Percentiles rank a stretch among this genome's conserved stretches.
Conservation (phyloP, 2,329 filamentous ascomycete genomes). For the Penicillium griseofulvum region DNA sequence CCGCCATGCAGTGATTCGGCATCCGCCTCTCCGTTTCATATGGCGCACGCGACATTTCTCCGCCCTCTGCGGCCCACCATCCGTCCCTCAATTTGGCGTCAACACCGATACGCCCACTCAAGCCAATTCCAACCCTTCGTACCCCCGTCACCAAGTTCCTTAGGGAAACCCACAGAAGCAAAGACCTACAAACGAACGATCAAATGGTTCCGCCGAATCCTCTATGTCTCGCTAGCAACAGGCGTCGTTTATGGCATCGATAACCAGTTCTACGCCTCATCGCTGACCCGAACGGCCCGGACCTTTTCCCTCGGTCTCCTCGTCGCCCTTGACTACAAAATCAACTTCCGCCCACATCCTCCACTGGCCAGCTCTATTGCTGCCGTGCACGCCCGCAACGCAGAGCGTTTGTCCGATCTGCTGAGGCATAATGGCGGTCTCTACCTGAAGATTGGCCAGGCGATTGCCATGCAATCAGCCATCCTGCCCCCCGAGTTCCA, state of each 20-base stretch:
- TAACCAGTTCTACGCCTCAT: conserved; percentile 71
- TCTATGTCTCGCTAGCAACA: conserved; percentile 59
- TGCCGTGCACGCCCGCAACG: conserved; percentile 79
- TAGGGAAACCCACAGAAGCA: conserved; percentile 69
- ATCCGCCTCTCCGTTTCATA: conserved; percentile 1
- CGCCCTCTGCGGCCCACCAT: conserved; percentile 18
- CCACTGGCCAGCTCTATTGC: conserved; percentile 69
- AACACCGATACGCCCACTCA: conserved; percentile 32
- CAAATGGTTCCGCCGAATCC: conserved; percentile 73
- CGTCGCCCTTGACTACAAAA: conserved; percentile 89
- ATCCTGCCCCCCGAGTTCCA: conserved; percentile 92
- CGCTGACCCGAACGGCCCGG: conserved; percentile 71
- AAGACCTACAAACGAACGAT: conserved; percentile 68
- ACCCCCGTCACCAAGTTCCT: conserved; percentile 73
- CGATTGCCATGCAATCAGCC: conserved; percentile 96
- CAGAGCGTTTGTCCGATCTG: conserved; percentile 76
- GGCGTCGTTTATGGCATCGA: conserved; percentile 69
- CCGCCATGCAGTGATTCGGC: conserved; percentile 15
- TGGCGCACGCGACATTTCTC: conserved; percentile 22
- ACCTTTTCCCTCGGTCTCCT: conserved; percentile 78
- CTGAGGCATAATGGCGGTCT: conserved; percentile 84
- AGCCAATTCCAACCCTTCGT: conserved; percentile 62
- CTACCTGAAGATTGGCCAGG: conserved; percentile 97
- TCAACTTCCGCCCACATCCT: conserved; percentile 86
- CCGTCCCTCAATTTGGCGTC: conserved; percentile 10